Evolutionary conservation across 1,139 yeast genomes (phyloP), one percentile per base, ranked within the genome.

Genomic region (Yamadazyma membranifaciens): DNA sequence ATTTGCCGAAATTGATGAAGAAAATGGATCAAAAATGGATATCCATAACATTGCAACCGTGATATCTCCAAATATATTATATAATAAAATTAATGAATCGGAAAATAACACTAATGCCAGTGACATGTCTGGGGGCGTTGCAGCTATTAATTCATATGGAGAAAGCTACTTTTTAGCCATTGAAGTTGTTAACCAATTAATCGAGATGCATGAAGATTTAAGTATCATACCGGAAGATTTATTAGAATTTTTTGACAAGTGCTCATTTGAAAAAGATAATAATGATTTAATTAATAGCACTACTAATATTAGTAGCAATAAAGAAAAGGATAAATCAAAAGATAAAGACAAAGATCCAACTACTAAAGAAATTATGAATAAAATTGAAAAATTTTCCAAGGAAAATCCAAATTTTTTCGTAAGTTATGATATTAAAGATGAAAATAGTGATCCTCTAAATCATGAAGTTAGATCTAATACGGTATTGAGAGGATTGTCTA

Each of bases 21-120:
- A 83, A 50, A 78, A 79, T 20, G 98, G 98, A 0, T 89, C 97
- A 6, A 92, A 91, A 65, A 94, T 94, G 99, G 98, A 92, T 59
- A 79, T 86, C 28, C 96, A 91, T 58, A 94, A 94, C 59, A 72
- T 94, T 46, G 96, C 98, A 1, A 92, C 98, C 0, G 99, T 94
- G 4, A 76, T 94, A 40, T 87, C 98, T 0, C 99, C 99, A 1
- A 94, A 92, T 54, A 81, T 94, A 36, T 69, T 94, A 31, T 84
- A 84, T 51, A 59, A 79, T 9, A 64, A 69, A 48, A 38, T 22
- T 12, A 31, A 13, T 33, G 46, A 46, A 15, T 37, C 73, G 45
- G 54, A 40, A 7, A 20, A 20, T 20, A 20, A 7, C 7, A 20
- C 5, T 20, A 54, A 55, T 34, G 65, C 65, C 43, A 66, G 54